These are phyloP conservation scores for Lactarius indigo DNA, from an alignment of 768 basidiomycete species.

Conservation along the genomic window DNA sequence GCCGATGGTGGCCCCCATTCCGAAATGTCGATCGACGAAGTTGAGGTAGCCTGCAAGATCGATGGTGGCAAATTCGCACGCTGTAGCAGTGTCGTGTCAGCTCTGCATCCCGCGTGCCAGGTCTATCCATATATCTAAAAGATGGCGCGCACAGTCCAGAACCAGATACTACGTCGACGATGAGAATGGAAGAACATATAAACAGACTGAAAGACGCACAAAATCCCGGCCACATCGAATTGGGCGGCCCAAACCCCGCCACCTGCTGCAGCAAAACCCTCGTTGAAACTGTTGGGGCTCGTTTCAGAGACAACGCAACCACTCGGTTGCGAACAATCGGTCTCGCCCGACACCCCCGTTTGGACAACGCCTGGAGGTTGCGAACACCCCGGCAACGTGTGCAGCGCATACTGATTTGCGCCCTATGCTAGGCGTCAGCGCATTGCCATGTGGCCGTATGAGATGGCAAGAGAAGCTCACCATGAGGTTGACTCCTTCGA, in stretches of 20 bases:
- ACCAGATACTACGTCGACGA: constrained; percentile 40
- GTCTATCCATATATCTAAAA: neutral
- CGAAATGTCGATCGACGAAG: constrained; percentile 37
- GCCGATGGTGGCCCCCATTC: constrained; percentile 47
- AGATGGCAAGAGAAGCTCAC: neutral
- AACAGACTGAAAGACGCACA: constrained; percentile 31
- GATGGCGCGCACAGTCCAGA: constrained; percentile 40
- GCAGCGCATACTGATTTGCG: constrained; percentile 55
- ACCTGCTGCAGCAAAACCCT: constrained; percentile 45
- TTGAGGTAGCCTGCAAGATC: constrained; percentile 33
- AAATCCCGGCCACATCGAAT: constrained; percentile 56
- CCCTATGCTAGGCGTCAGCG: constrained; percentile 5
- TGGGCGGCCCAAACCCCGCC: constrained; percentile 69
- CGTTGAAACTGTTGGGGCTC: constrained; percentile 39
- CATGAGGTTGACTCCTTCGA: constrained; percentile 52
- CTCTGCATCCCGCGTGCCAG: neutral
- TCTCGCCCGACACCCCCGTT: constrained; percentile 32
- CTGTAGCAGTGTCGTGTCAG: constrained; percentile 26
- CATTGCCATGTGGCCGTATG: neutral
- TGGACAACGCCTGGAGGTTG: constrained; percentile 33
- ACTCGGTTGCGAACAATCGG: constrained; percentile 34
- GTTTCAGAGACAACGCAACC: constrained; percentile 38
- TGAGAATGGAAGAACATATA: neutral
- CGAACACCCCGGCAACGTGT: constrained; percentile 43
- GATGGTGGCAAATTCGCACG: constrained; percentile 38